Percentiles rank a stretch among this genome's conserved stretches.
These are phyloP conservation scores for Pseudopediastrum boryanum DNA, from an alignment of 139 green algal genomes.

Conservation along the genomic window DNA sequence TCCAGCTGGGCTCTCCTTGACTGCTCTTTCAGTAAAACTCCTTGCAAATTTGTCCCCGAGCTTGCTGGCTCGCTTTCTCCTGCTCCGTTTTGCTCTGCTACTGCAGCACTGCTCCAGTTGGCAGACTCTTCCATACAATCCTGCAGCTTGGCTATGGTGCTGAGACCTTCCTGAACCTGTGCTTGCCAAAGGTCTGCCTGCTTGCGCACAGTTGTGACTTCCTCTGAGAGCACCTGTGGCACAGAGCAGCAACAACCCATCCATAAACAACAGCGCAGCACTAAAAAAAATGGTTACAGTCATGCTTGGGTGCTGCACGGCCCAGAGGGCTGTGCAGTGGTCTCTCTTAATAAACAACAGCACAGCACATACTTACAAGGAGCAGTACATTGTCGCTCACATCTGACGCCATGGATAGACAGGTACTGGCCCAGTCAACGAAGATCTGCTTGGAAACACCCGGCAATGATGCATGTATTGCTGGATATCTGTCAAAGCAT, in stretches of 20 bases:
- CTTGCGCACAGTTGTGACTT: neutral
- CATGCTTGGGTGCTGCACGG: neutral
- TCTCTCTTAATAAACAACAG: neutral
- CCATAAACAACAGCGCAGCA: neutral
- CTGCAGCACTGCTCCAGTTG: slow-evolving; percentile 44
- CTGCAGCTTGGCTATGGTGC: slow-evolving; percentile 64
- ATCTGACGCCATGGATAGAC: too few species aligned
- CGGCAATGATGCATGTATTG: too few species aligned
- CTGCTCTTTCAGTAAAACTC: slow-evolving; percentile 43
- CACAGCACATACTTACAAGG: neutral
- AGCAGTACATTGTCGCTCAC: too few species aligned
- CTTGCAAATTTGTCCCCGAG: neutral
- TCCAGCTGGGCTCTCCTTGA: slow-evolving; percentile 38
- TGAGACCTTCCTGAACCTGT: slow-evolving; percentile 57
- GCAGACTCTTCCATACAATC: slow-evolving; percentile 74
- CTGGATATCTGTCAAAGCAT: too few species aligned
- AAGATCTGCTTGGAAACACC: too few species aligned
- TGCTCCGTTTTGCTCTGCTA: neutral
- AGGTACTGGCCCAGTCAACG: too few species aligned
- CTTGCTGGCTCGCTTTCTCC: neutral
- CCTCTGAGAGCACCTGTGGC: slow-evolving; percentile 22
- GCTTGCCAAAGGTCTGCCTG: slow-evolving; percentile 45
- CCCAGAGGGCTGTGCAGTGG: neutral
- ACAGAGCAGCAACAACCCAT: too few species aligned
- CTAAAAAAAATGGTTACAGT: neutral